A percentile compares a stretch with the other conserved stretches of the same genome.
Evolutionary conservation across 345 rosid genomes (phyloP).

Genomic region (Gossypium arboreum): DNA sequence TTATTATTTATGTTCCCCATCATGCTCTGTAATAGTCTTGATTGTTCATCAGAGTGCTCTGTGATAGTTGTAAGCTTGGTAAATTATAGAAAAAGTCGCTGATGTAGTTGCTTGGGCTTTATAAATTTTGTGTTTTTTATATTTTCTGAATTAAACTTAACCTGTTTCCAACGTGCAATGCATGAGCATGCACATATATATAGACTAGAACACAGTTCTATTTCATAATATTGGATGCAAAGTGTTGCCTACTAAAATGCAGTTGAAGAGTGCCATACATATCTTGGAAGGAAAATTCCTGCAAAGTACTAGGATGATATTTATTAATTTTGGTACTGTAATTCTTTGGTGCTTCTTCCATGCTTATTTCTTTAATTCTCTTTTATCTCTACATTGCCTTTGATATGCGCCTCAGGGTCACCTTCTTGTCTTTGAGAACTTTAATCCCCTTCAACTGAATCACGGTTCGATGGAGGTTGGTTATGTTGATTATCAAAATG

Average conservation of each 20-base stretch:
- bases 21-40: not conserved
- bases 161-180: not conserved
- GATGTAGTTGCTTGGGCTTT: not conserved
- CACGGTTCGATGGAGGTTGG: conserved; percentile 89
- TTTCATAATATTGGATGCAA: not conserved
- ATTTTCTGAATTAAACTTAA: not conserved
- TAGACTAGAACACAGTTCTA: not conserved
- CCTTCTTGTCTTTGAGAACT: conserved; percentile 77
- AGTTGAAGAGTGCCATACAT: not conserved
- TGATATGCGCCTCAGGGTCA: conserved; percentile 59
- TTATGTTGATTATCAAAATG: conserved; percentile 49
- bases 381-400: conserved; percentile 13
- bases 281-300: not conserved
- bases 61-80: not conserved
- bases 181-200: not conserved
- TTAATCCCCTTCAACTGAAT: conserved; percentile 49
- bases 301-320: not conserved
- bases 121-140: not conserved
- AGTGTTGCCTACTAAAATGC: not conserved
- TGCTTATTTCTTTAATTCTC: not conserved
- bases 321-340: not conserved
- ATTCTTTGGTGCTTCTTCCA: not conserved
- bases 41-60: not conserved
- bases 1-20: not conserved
- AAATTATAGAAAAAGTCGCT: not conserved